phyloP scores from a whole-genome alignment of 495 filamentous ascomycete genomes.

The Penicillium atrosanguineum region DNA sequence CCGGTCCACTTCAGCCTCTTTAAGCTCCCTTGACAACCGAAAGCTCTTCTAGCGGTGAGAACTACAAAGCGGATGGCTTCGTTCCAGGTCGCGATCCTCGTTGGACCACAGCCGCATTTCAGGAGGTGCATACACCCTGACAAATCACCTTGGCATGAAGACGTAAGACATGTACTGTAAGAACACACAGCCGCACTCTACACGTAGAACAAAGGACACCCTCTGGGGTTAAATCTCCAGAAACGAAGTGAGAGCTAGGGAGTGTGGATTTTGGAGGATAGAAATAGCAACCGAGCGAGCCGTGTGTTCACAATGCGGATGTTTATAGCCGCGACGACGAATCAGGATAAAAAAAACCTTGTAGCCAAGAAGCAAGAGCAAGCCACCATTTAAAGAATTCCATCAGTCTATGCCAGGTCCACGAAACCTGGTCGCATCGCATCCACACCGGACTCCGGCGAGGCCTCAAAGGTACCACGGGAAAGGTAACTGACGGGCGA shows the following conservation, averaged over 20 bases:
- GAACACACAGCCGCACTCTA: background rate
- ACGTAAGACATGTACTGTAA: background rate
- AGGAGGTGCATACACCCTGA: background rate
- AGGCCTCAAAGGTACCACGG: background rate
- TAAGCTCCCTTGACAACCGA: background rate
- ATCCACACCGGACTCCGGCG: background rate
- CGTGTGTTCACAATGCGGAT: background rate
- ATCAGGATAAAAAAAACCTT: background rate
- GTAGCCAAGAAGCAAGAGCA: constrained; percentile 6
- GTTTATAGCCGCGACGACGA: constrained; percentile 2
- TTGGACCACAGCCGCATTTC: too few relatives aligned
- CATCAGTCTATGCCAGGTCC: background rate
- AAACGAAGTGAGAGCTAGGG: too few relatives aligned
- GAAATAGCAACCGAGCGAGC: background rate
- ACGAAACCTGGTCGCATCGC: background rate
- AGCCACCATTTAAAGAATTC: constrained; percentile 4
- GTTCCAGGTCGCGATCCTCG: too few relatives aligned
- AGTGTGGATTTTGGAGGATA: background rate
- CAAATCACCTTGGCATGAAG: background rate
- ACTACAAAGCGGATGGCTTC: background rate
- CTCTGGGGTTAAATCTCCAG: background rate
- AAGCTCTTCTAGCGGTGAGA: background rate
- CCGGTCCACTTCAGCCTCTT: background rate
- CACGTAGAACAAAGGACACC: background rate
- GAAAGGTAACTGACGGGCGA: constrained; percentile 8